Percentiles rank a stretch among this genome's conserved stretches.
Conservation (phyloP, 768 basidiomycete species). For the Kwoniella europaea region DNA sequence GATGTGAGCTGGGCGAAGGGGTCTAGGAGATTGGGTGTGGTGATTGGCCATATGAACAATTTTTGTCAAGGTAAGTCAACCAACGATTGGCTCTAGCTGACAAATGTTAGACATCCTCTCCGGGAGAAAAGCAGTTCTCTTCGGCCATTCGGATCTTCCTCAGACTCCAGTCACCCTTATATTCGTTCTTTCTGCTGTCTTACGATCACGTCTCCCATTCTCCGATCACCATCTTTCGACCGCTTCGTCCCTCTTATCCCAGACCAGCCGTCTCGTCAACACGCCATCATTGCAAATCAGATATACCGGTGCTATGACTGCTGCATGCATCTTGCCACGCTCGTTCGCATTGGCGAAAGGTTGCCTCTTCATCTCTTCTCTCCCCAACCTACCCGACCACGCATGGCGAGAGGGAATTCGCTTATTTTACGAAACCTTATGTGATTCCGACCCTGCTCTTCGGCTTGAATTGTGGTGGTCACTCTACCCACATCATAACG, state of each 20-base stretch:
- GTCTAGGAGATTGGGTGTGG: conserved; percentile 9
- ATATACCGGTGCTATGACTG: conserved; percentile 5
- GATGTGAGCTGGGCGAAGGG: conserved; percentile 25
- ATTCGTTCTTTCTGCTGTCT: conserved; percentile 8
- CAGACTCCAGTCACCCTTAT: not conserved
- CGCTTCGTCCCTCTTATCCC: conserved; percentile 14
- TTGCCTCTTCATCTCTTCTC: conserved; percentile 9
- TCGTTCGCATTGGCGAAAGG: conserved; percentile 9
- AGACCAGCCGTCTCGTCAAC: conserved; percentile 1
- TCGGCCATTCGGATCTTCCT: not conserved
- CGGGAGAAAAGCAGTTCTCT: conserved; percentile 5
- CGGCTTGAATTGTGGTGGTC: conserved; percentile 31
- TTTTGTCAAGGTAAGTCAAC: conserved; percentile 29
- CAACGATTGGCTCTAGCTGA: not conserved
- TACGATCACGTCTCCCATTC: conserved; percentile 10
- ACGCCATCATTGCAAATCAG: conserved; percentile 9
- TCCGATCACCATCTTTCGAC: conserved; percentile 3
- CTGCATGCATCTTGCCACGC: not conserved
- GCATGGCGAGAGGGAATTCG: not conserved
- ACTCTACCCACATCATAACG: conserved; percentile 3
- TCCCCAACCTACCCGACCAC: not conserved
- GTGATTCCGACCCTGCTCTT: conserved; percentile 1
- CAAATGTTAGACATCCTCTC: not conserved
- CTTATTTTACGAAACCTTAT: not conserved
- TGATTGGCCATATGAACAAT: conserved; percentile 22